Conservation (phyloP, 768 basidiomycete genomes). For the Royoungia palumana region DNA sequence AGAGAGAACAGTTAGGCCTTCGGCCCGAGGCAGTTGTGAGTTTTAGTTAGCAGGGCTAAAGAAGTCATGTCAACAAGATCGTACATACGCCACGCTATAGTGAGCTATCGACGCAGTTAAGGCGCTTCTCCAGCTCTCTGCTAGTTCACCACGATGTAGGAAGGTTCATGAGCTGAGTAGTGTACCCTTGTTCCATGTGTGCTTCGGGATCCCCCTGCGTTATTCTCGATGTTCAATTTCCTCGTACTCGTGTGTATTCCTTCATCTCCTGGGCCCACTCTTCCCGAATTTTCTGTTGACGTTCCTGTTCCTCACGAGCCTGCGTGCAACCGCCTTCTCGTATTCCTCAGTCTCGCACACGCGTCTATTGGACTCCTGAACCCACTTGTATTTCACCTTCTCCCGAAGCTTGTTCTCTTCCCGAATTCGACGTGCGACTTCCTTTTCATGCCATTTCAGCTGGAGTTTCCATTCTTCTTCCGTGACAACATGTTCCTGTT, state of each 20-base stretch:
- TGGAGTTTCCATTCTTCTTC: conserved; percentile 10
- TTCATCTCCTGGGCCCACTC: conserved; percentile 7
- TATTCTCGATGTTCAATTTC: conserved; percentile 11
- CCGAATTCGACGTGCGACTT: not conserved
- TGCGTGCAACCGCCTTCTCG: not conserved
- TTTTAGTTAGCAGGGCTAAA: too few relatives aligned
- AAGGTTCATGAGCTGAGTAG: too few relatives aligned
- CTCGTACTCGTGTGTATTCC: conserved; percentile 7
- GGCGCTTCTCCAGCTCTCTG: conserved; percentile 17
- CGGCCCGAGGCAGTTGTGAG: conserved; percentile 22
- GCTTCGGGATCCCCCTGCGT: conserved; percentile 17
- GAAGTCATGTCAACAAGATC: too few relatives aligned
- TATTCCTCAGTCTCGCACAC: conserved; percentile 2
- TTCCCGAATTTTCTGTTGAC: not conserved
- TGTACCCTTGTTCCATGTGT: too few relatives aligned
- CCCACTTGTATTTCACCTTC: conserved; percentile 4
- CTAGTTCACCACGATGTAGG: conserved; percentile 6
- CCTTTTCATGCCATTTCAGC: conserved; percentile 8
- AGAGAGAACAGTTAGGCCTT: too few relatives aligned
- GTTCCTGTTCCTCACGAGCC: conserved; percentile 4
- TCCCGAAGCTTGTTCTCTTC: conserved; percentile 11
- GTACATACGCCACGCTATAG: too few relatives aligned
- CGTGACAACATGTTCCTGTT: not conserved
- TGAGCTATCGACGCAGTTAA: too few relatives aligned
- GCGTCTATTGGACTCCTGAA: too few relatives aligned